phyloP scores from a whole-genome alignment of 2,329 filamentous ascomycete genomes.

The Cadophora gregata region DNA sequence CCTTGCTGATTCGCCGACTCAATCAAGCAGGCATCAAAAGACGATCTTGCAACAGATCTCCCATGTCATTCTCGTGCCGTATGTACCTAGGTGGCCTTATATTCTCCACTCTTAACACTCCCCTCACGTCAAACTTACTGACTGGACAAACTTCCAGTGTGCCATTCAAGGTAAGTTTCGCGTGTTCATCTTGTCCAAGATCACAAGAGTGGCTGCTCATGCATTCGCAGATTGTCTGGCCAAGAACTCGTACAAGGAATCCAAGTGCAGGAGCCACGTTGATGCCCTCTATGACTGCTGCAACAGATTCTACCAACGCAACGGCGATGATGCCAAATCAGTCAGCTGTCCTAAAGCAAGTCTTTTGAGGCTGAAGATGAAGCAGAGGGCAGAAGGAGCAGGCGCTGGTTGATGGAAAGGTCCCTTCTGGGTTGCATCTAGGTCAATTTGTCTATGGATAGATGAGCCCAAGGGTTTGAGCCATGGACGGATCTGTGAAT shows the following conservation, averaged over 20 bases:
- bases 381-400: slow-evolving; percentile 58
- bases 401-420: slow-evolving; percentile 9
- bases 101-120: not conserved
- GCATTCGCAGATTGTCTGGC: slow-evolving; percentile 74
- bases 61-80: slow-evolving; percentile 87
- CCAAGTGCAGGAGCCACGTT: slow-evolving; percentile 78
- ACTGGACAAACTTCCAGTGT: slow-evolving; percentile 60
- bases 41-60: slow-evolving; percentile 75
- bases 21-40: slow-evolving; percentile 57
- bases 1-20: slow-evolving; percentile 21
- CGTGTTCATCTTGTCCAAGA: too few species aligned
- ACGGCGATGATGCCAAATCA: slow-evolving; percentile 77
- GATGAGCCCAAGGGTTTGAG: not conserved
- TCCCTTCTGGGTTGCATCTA: not conserved
- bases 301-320: slow-evolving; percentile 80
- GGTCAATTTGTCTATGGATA: not conserved
- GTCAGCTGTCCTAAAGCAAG: slow-evolving; percentile 85
- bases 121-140: not conserved
- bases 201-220: slow-evolving; percentile 16
- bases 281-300: slow-evolving; percentile 94
- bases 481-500: slow-evolving; percentile 47
- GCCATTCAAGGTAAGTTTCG: slow-evolving; percentile 80
- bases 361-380: slow-evolving; percentile 82
- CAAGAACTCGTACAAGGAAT: slow-evolving; percentile 85
- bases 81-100: slow-evolving; percentile 57